Base-by-base conservation (phyloP, 148 eudicot genomes). In the Amaranthus palmeri region DNA sequence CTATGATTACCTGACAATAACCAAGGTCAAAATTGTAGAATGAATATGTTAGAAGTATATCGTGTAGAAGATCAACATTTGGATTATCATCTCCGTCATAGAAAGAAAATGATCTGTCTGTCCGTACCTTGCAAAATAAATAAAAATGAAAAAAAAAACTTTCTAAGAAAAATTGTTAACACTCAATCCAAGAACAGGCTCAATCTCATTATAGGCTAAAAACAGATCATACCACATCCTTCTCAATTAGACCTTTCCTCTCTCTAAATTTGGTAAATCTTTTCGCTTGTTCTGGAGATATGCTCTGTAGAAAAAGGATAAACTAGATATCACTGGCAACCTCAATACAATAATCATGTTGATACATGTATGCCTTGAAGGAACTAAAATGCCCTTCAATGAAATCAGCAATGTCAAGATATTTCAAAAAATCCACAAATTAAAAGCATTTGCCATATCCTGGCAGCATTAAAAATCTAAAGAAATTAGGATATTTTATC, bases 11-110 rank as follows among this genome's bases (percentile, higher is more conserved):
- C 99, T 95, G 99, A 83, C 99, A 95, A 76, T 95, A 95, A 70
- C 99, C 99, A 54, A 91, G 96, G 83, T 95, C 99, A 77, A 95
- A 95, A 81, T 95, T 95, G 92, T 91, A 92, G 82, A 95, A 91
- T n/a, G 99, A 95, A 81, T 90, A 95, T 9, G 97, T 91, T 80
- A 95, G 81, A 82, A 95, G 80, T 84, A 95, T 91, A 72, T 95
- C 96, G 63, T 83, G 90, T 60, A 95, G 74, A 65, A 85, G 82
- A 76, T 81, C 69, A 59, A 89, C 88, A 85, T 95, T 83, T 50
- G 86, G 88, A 82, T 91, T 95, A 80, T 95, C 96, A 81, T 95
- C 98, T 64, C 96, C 98, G 59, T 91, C 97, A 70, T 89, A 95
- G 83, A 86, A 95, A 13, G 86, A 75, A 61, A 91, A 79, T 45